Evolutionary conservation across 73 alveolate species (phyloP), one percentile per base, ranked within the genome.

Genomic region (Paramecium sonneborni): DNA sequence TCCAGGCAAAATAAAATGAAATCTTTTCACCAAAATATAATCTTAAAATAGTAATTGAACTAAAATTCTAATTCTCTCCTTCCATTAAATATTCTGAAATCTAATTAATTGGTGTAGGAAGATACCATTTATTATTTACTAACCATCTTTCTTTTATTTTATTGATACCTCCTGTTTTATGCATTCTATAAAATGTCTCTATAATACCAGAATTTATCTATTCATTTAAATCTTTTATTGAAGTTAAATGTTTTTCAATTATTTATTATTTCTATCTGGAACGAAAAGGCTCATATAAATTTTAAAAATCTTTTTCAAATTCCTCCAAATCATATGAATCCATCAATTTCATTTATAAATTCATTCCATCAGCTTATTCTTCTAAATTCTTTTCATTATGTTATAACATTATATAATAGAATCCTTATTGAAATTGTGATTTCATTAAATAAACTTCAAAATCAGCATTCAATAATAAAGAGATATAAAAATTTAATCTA

Each of bases 1-100:
- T 88, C 94, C 94, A 88, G 8, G 88, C 94, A 70, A 88, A 88
- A 24, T 43, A 88, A 62, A 88, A 88, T 14, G 94, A 76, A 28
- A 88, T 88, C 55, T 88, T 88, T 76, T 88, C 94, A 12, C 94
- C 94, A 70, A 88, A 88, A 44, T 88, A 88, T 32, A 69, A 44
- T 43, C 94, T 70, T n/a, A 88, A 44, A 9, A 70, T 30, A 1
- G 91, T 88, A 12, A 88, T 82, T 4, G 94, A 88, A 39, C 67
- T 70, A 30, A 88, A 88, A 41, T 88, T 88, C n/a, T 88, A 46
- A 69, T 70, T 69, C 43, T 88, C 48, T 6, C 87, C 94, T 70
- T 88, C 94, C 18, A 37, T 26, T 15, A 88, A 72, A 26, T 88
- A 88, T 10, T 88, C 94, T 26, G 67, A 76, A 62, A 88, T 68